These are phyloP conservation scores for Tricholoma terreum DNA, from an alignment of 768 basidiomycete genomes.

Conservation along the genomic window DNA sequence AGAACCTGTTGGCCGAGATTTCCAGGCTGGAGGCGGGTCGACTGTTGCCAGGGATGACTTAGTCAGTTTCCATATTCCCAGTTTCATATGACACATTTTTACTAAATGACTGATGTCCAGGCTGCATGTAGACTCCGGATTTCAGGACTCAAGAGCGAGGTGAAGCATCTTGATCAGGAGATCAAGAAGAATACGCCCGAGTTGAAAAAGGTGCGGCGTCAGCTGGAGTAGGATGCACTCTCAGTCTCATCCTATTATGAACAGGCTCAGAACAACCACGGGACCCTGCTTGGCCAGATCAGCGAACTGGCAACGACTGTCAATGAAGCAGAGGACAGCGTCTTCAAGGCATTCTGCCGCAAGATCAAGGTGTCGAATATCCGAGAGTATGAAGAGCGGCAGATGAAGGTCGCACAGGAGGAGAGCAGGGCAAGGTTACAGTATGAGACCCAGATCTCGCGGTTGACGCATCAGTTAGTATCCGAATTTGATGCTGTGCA, in stretches of 20 bases:
- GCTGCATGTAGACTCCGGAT: constrained; percentile 72
- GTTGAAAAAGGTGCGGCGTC: constrained; percentile 55
- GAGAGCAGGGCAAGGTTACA: constrained; percentile 81
- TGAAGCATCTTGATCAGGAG: constrained; percentile 76
- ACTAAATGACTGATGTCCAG: constrained; percentile 33
- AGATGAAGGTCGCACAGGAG: constrained; percentile 83
- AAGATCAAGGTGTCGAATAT: constrained; percentile 79
- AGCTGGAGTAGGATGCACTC: too few species aligned
- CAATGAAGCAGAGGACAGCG: constrained; percentile 73
- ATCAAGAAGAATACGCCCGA: constrained; percentile 66
- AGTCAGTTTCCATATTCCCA: constrained; percentile 38
- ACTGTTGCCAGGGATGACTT: constrained; percentile 80
- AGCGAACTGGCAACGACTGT: constrained; percentile 53
- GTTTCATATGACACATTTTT: constrained; percentile 1
- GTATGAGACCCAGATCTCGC: constrained; percentile 82
- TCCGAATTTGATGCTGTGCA: background rate
- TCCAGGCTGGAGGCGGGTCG: constrained; percentile 73
- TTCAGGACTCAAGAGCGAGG: constrained; percentile 77
- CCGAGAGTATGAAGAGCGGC: constrained; percentile 90
- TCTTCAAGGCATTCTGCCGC: constrained; percentile 77
- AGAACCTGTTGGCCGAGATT: constrained; percentile 72
- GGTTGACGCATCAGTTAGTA: constrained; percentile 79
- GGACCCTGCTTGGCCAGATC: constrained; percentile 52
- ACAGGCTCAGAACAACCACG: constrained; percentile 55
- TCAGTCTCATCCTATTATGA: background rate